Evolutionary conservation across 1,284 basidiomycete genomes (phyloP), one percentile per base, ranked within the genome.

Genomic region (Naganishia liquefaciens): DNA sequence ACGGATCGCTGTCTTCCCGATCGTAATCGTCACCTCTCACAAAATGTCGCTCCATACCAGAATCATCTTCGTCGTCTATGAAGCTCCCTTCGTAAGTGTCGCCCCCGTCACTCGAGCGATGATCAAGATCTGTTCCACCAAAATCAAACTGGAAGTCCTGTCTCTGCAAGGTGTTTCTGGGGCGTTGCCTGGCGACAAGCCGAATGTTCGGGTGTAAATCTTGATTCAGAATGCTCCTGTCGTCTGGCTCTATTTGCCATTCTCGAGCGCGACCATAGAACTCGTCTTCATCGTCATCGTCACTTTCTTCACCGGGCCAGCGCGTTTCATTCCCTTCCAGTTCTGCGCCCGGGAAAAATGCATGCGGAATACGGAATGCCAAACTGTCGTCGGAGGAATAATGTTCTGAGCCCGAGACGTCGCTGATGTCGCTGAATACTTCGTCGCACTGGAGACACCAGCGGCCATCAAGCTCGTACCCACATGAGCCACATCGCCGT

Each of bases 401-500:
- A 27, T 50, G 51, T 17, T 50, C 49, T 23, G 28, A 49, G 15
- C 40, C 43, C 50, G 40, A 49, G 37, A 21, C 27, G 37, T 54
- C 61, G 23, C 46, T 53, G 15, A 54, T 57, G 23, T 63, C 55
- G 54, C 44, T 47, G 50, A 65, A 51, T 21, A 30, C 39, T 25
- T 62, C 63, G 19, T 64, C 43, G 17, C 66, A 62, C 5, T 63
- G 47, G 19, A 52, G 30, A n/a, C 57, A 60, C 17, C 37, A 23
- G 10, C 46, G 15, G 19, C 57, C 69, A 1, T 61, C 64, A n/a
- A 78, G 69, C 65, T 79, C 78, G 3, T 62, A 47, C 2, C 66
- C 51, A 60, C 78, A 79, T 7, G 58, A 54, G 0, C 74, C 73
- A 63, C 78, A 79, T 39, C 76, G 68, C 23, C 54, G 51, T 6